Conservation (phyloP, 495 filamentous ascomycete species). For the Aeminium ludgeri region DNA sequence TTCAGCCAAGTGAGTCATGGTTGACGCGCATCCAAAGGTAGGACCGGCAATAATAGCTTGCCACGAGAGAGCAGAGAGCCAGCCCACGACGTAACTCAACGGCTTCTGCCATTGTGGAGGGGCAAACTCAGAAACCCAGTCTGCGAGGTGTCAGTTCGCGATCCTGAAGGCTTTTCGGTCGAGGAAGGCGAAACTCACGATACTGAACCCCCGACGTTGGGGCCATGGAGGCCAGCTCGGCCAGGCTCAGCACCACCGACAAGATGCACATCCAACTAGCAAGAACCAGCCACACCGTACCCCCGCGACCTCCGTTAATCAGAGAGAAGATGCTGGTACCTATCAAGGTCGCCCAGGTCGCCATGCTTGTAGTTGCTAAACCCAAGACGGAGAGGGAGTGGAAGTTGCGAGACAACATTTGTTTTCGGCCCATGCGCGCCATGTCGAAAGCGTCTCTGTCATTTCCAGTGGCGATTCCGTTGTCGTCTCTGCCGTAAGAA, state of each 20-base stretch:
- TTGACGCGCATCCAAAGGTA: slow-evolving; percentile 3
- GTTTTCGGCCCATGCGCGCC: slow-evolving; percentile 1
- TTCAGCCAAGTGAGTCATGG: slow-evolving; percentile 6
- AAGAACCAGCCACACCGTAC: slow-evolving; percentile 12
- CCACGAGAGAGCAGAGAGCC: slow-evolving; percentile 8
- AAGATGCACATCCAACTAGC: background rate
- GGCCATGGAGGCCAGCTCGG: slow-evolving; percentile 16
- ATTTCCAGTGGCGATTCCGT: background rate
- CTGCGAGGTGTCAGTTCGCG: background rate
- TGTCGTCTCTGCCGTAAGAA: background rate
- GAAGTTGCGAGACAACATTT: slow-evolving; percentile 14
- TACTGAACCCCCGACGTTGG: slow-evolving; percentile 17
- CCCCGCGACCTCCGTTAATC: slow-evolving; percentile 16
- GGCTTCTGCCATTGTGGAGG: slow-evolving; percentile 4
- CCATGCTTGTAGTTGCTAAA: slow-evolving; percentile 14
- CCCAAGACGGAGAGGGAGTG: slow-evolving; percentile 17
- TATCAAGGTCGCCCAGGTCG: slow-evolving; percentile 10
- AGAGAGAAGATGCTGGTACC: slow-evolving; percentile 5
- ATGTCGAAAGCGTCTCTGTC: slow-evolving; percentile 4
- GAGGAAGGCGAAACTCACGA: background rate
- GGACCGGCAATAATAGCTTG: slow-evolving; percentile 5
- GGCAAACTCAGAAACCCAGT: slow-evolving; percentile 2
- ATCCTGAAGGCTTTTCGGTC: background rate
- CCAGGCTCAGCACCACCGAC: slow-evolving; percentile 1
- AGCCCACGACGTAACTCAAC: slow-evolving; percentile 11